Base-by-base conservation (phyloP, 2,329 filamentous ascomycete genomes). In the Neopestalotiopsis sp. region DNA sequence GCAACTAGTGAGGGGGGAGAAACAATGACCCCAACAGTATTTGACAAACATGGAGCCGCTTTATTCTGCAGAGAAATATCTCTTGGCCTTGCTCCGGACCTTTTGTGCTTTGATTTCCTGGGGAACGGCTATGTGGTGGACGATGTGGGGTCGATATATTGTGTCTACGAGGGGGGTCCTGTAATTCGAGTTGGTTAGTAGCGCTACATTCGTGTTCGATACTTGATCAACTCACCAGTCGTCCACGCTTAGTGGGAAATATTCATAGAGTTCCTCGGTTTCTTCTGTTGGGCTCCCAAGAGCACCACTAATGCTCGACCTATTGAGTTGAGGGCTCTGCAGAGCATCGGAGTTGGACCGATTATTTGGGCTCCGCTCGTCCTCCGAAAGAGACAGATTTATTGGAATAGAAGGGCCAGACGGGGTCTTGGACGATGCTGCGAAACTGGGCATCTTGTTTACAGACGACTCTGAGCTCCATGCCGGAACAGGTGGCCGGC, bases 211-310 rank as follows among this genome's bases (percentile, higher is more conserved):
- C 2, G 38, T n/a, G 20, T 59, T 56, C n/a, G 45, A 4, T 67
- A 3, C n/a, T 24, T 52, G 17, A 60, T 40, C 42, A 6, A 77
- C 81, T 75, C 78, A 88, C 92, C 92, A 98, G 76, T 98, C 95
- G 78, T 98, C 94, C 69, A 97, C 83, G 63, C 92, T 94, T 17
- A 98, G 85, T 0, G 95, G 95, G 72, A 98, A 98, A 78, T 98
- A 98, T 81, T 98, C 95, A 78, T 98, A 98, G 20, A 98, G 83
- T 72, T 95, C 84, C 80, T 98, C 95, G 0, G 91, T 91, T 74
- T 91, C 92, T 74, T 97, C 94, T 72, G 90, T 82, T 42, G 92
- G 86, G 76, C 91, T 91, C 77, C 88, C 86, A 73, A 85, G 73
- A 66, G 80, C 80, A 28, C 81, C 79, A 4, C 76, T 80, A 1